Percentiles rank a stretch among this genome's conserved stretches.
Evolutionary conservation across 805 yeast genomes (phyloP).

Genomic region (Hanseniaspora lachancei): DNA sequence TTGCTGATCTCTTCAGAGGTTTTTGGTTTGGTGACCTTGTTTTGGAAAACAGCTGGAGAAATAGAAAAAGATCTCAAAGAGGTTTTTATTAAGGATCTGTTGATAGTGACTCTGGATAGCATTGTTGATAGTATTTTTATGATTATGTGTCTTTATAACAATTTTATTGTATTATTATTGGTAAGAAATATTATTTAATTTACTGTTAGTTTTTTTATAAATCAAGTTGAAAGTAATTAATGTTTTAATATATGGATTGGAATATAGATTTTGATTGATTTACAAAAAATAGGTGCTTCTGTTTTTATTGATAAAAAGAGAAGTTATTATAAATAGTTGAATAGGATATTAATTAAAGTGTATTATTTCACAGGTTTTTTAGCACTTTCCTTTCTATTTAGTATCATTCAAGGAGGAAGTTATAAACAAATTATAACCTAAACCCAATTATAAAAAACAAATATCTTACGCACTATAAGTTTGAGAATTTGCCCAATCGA

Average conservation of each 20-base stretch:
- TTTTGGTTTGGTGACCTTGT: background rate
- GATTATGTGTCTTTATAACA: background rate
- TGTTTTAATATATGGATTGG: no score
- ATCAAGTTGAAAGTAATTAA: no score
- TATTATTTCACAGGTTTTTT: background rate
- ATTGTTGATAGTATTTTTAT: background rate
- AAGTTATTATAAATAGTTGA: background rate
- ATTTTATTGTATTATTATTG: background rate
- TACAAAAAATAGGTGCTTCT: no score
- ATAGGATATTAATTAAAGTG: background rate
- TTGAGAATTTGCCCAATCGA: no score
- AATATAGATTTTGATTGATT: no score
- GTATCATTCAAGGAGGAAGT: background rate
- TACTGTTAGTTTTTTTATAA: no score
- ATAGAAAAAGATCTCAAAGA: conserved; percentile 10
- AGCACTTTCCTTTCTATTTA: background rate
- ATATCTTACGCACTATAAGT: no score
- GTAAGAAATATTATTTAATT: no score
- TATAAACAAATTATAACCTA: background rate
- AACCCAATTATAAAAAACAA: no score
- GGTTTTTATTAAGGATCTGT: background rate
- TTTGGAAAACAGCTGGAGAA: conserved; percentile 7
- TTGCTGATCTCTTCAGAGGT: background rate
- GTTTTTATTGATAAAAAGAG: no score
- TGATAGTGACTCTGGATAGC: conserved; percentile 11